A percentile compares a stretch with the other conserved stretches of the same genome.
These are phyloP conservation scores for Citrus cavaleriei DNA, from an alignment of 345 rosid genomes.

Conservation along the genomic window DNA sequence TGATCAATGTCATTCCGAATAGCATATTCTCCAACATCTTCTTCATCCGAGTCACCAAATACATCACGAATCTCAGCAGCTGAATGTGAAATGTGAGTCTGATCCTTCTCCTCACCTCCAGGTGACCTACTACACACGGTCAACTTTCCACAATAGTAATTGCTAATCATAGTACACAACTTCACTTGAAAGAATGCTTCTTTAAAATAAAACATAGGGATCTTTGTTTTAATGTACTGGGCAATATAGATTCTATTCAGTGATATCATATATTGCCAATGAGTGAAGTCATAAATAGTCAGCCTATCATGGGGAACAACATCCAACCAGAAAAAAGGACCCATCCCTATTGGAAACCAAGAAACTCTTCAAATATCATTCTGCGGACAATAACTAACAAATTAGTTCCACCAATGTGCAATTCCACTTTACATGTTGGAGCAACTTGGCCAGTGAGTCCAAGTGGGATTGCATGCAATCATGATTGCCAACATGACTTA, in stretches of 20 bases:
- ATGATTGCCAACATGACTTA: not conserved
- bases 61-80: constrained; percentile 94
- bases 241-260: not conserved
- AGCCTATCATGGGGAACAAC: not conserved
- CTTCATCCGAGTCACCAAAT: constrained; percentile 97
- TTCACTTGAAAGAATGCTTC: constrained; percentile 7
- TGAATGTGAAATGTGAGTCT: constrained; percentile 46
- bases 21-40: constrained; percentile 68
- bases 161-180: constrained; percentile 14
- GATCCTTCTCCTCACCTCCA: constrained; percentile 61
- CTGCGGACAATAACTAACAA: not conserved
- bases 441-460: not conserved
- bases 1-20: constrained; percentile 63
- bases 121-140: constrained; percentile 48
- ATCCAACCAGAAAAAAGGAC: not conserved
- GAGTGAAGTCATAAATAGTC: not conserved
- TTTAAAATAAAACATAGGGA: constrained; percentile 8
- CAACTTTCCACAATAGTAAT: constrained; percentile 9
- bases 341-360: not conserved
- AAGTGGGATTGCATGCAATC: not conserved
- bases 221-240: not conserved
- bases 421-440: not conserved
- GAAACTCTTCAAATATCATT: not conserved
- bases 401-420: not conserved
- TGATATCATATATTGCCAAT: not conserved